Conservation (phyloP, 306 rosid genomes). For the Acacia acuminata region DNA sequence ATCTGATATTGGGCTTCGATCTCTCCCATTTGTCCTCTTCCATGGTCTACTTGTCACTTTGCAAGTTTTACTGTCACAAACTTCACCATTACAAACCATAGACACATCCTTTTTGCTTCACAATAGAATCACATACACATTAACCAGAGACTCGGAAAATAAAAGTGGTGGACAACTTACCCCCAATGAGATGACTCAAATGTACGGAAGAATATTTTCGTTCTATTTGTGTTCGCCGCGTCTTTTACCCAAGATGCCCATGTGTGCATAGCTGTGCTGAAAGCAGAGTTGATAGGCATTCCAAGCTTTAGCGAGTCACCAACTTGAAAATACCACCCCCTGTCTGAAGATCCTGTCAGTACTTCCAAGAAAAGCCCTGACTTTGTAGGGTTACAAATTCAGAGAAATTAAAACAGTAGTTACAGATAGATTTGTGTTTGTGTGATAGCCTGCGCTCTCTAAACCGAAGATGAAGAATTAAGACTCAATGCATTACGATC, state of each 20-base stretch:
- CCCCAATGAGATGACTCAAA: constrained; percentile 90
- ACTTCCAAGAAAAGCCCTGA: not conserved
- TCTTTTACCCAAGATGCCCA: constrained; percentile 92
- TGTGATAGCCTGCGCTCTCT: no score
- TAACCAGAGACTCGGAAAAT: not conserved
- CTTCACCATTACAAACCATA: not conserved
- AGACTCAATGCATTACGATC: no score
- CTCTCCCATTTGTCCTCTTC: constrained; percentile 55
- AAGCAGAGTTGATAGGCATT: constrained; percentile 78
- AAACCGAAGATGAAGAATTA: no score
- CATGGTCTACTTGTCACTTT: constrained; percentile 71
- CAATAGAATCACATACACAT: not conserved
- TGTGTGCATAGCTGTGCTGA: constrained; percentile 63
- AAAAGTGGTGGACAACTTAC: constrained; percentile 36
- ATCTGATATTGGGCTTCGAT: constrained; percentile 60
- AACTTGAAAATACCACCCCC: constrained; percentile 96
- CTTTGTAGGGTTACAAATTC: not conserved
- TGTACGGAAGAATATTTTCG: constrained; percentile 82
- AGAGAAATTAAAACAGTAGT: not conserved
- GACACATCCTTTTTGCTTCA: not conserved
- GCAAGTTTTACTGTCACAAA: constrained; percentile 59
- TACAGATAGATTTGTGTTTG: no score
- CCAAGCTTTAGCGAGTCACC: constrained; percentile 83
- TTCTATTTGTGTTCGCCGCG: constrained; percentile 56
- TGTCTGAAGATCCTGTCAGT: constrained; percentile 55